Evolutionary conservation across 2,329 filamentous ascomycete species (phyloP).

Genomic region (Fusarium oligoseptatum): DNA sequence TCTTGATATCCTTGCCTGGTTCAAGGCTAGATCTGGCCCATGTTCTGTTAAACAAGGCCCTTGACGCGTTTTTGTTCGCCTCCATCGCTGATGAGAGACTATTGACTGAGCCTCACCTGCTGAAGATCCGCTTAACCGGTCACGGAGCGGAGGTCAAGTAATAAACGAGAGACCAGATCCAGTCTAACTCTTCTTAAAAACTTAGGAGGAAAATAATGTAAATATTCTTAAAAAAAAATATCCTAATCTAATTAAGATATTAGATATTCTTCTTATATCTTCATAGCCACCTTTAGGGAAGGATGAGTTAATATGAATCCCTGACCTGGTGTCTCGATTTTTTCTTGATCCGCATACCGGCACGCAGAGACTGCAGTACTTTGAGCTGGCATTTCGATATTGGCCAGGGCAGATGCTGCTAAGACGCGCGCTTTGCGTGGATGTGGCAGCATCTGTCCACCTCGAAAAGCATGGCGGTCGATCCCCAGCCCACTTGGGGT

Average conservation of each 20-base stretch:
- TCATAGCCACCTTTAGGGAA: too few species aligned
- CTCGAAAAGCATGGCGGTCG: conserved; percentile 35
- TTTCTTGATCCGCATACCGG: too few species aligned
- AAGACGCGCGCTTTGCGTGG: conserved; percentile 22
- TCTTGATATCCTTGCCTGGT: conserved; percentile 7
- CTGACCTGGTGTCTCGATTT: too few species aligned
- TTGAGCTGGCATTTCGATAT: conserved; percentile 33
- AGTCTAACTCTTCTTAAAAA: too few species aligned
- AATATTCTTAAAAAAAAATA: too few species aligned
- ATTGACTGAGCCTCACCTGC: conserved; percentile 22
- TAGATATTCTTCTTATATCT: too few species aligned
- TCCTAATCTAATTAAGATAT: too few species aligned
- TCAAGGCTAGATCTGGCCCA: conserved; percentile 8
- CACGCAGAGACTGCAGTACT: too few species aligned
- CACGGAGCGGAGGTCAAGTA: too few species aligned
- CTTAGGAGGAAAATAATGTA: too few species aligned
- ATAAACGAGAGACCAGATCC: too few species aligned
- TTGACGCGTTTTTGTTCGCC: conserved; percentile 34
- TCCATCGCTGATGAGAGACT: conserved; percentile 5
- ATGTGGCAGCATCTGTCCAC: conserved; percentile 43
- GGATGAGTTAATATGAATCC: too few species aligned
- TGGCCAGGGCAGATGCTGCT: conserved; percentile 21
- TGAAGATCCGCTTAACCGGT: conserved; percentile 25
- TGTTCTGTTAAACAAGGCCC: conserved; percentile 14
- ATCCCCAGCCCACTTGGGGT: conserved; percentile 42